Base-by-base conservation (phyloP, 2,329 filamentous ascomycete genomes). In the Chaetothyriales sp. region DNA sequence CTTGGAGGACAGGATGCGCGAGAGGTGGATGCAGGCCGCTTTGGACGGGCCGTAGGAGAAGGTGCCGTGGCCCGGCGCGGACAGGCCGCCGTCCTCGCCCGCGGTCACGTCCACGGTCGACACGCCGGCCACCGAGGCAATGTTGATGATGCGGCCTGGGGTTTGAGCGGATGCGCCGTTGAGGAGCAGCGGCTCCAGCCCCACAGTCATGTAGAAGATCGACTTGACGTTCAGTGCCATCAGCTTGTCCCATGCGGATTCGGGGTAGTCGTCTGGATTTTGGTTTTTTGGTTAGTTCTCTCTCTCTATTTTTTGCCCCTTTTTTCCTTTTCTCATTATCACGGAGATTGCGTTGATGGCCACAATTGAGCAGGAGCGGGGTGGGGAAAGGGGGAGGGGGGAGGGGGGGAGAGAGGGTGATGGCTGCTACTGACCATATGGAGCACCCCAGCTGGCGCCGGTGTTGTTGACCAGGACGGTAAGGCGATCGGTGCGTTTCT, bases 201-300 rank as follows among this genome's bases (percentile, higher is more conserved):
- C 70, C 63, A 71, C 58, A n/a, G 59, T 61, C 47, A 52, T 58
- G 57, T 74, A 72, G 58, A 76, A 77, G 40, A 77, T 70, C 15
- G 71, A 72, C 62, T 77, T 76, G 15, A 77, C 73, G 58, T 77
- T 77, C 58, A 77, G 64, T 8, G 71, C 73, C 58, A 77, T 74
- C 19, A 80, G 67, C 56, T 78, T 75, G 56, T 77, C 76, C 74
- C 76, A 80, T 43, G 73, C 77, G 20, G 46, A 47, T 10, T 33
- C 46, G 18, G 46, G 46, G 46, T 33, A 47, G 46, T 47, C 46
- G 28, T 47, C 46, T 46, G 44, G 4, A 46, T 10, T 5, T 20
- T 20, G 22, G 6, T 3, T 25, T 25, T 6, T 25, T 6, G 3
- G 3, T 19, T 28, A 46, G 44, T 46, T 25, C n/a, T 18, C 5